Evolutionary conservation across 495 filamentous ascomycete species (phyloP).

Genomic region (Penicillium dipodomyicola): DNA sequence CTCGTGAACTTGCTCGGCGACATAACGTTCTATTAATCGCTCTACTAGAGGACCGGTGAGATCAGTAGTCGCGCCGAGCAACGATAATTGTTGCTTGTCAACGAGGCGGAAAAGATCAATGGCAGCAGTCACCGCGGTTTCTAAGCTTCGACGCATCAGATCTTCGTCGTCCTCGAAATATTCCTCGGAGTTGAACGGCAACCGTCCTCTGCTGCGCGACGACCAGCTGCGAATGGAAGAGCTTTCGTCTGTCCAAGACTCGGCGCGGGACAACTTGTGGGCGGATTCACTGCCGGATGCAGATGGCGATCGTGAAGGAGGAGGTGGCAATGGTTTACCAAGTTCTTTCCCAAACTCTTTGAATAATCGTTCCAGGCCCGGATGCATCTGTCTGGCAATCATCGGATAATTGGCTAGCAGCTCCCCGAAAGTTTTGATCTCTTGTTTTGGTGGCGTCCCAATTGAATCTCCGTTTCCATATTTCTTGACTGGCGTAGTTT

Average conservation of each 20-base stretch:
- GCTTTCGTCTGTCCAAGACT: slow-evolving; percentile 30
- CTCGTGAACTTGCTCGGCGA: slow-evolving; percentile 90
- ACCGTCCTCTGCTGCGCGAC: slow-evolving; percentile 33
- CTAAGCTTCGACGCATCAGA: slow-evolving; percentile 76
- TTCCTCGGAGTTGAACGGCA: slow-evolving; percentile 49
- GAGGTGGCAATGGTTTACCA: slow-evolving; percentile 77
- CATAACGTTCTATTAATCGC: slow-evolving; percentile 89
- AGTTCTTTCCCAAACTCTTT: slow-evolving; percentile 83
- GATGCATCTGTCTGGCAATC: slow-evolving; percentile 96
- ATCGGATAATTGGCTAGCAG: slow-evolving; percentile 90
- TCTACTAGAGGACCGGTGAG: slow-evolving; percentile 91
- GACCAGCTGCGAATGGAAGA: slow-evolving; percentile 40
- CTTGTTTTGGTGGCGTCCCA: slow-evolving; percentile 67
- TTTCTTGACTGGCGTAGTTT: slow-evolving; percentile 24
- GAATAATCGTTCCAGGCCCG: slow-evolving; percentile 85
- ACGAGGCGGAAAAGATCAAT: slow-evolving; percentile 95
- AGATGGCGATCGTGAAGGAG: slow-evolving; percentile 59
- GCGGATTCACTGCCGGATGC: slow-evolving; percentile 31
- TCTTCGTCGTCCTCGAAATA: slow-evolving; percentile 83
- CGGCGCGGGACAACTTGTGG: slow-evolving; percentile 24
- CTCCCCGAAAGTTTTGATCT: slow-evolving; percentile 86
- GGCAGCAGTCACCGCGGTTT: slow-evolving; percentile 87
- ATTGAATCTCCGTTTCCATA: slow-evolving; percentile 36
- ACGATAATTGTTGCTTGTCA: slow-evolving; percentile 90
- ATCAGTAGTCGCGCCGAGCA: slow-evolving; percentile 89